Percentiles rank a stretch among this genome's conserved stretches.
Conservation (phyloP, 331 rosid species). For the Phaseolus coccineus region DNA sequence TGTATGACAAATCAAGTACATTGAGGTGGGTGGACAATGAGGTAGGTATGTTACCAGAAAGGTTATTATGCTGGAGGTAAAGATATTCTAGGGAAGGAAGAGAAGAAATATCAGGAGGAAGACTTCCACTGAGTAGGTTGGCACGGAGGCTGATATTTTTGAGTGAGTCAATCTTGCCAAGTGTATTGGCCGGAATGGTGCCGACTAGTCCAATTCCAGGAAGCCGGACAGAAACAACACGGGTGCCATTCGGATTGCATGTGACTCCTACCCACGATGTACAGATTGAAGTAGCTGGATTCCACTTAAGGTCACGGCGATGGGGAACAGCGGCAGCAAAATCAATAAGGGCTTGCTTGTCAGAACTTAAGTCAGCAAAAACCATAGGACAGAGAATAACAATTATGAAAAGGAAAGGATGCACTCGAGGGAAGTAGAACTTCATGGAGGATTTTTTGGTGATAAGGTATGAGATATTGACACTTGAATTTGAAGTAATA, state of each 20-base stretch:
- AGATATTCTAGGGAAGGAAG: conserved; percentile 75
- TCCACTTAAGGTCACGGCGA: conserved; percentile 73
- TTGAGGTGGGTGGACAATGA: conserved; percentile 59
- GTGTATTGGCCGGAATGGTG: conserved; percentile 71
- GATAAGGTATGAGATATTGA: conserved; percentile 46
- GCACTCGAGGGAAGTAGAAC: conserved; percentile 50
- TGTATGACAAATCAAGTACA: conserved; percentile 80
- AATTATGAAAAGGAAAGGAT: conserved; percentile 50
- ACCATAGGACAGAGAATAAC: conserved; percentile 62
- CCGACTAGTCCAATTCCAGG: conserved; percentile 94
- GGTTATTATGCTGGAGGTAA: conserved; percentile 83
- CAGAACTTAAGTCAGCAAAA: conserved; percentile 68
- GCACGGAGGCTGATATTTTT: conserved; percentile 78
- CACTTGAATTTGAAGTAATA: conserved; percentile 42
- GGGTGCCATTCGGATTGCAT: conserved; percentile 60
- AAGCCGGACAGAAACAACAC: conserved; percentile 72
- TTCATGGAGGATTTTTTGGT: conserved; percentile 58
- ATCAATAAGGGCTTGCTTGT: conserved; percentile 79
- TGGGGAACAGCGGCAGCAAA: conserved; percentile 63
- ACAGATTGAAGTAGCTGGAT: conserved; percentile 57
- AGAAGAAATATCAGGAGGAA: conserved; percentile 82
- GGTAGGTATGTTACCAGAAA: conserved; percentile 80
- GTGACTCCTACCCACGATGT: conserved; percentile 71
- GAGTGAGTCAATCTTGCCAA: conserved; percentile 74
- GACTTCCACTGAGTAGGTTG: conserved; percentile 72